phyloP scores from a whole-genome alignment of 305 asterid genomes.

The Rubia tinctorum region DNA sequence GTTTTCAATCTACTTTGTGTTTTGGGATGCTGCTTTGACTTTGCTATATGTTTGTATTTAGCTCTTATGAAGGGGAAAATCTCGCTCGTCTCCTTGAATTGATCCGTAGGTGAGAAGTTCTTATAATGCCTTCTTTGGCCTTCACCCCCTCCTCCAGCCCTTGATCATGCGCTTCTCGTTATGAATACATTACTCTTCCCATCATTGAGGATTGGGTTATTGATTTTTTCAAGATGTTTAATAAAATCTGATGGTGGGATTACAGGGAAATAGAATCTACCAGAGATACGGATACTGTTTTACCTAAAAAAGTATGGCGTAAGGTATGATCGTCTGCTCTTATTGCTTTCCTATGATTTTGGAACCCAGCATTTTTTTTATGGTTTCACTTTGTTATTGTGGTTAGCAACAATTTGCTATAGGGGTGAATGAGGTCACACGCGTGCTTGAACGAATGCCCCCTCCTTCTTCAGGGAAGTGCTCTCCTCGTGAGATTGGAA shows the following conservation, averaged over 20 bases:
- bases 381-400: conserved; percentile 12
- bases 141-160: background rate
- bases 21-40: background rate
- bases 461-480: conserved; percentile 19
- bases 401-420: conserved; percentile 73
- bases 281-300: conserved; percentile 32
- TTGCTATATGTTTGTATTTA: background rate
- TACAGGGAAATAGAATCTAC: conserved; percentile 62
- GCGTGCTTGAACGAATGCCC: conserved; percentile 77
- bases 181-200: background rate
- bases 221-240: background rate
- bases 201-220: background rate
- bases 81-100: conserved; percentile 50
- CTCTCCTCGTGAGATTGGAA: conserved; percentile 12
- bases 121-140: background rate
- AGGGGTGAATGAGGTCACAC: conserved; percentile 88
- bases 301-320: conserved; percentile 70
- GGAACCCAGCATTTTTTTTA: background rate
- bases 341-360: background rate
- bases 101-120: conserved; percentile 38
- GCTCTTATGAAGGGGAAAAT: conserved; percentile 71
- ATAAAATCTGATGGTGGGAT: background rate
- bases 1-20: background rate
- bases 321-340: conserved; percentile 43
- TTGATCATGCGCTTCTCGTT: background rate